Conservation (phyloP, 2,329 filamentous ascomycete genomes). For the Cercospora citrullina region DNA sequence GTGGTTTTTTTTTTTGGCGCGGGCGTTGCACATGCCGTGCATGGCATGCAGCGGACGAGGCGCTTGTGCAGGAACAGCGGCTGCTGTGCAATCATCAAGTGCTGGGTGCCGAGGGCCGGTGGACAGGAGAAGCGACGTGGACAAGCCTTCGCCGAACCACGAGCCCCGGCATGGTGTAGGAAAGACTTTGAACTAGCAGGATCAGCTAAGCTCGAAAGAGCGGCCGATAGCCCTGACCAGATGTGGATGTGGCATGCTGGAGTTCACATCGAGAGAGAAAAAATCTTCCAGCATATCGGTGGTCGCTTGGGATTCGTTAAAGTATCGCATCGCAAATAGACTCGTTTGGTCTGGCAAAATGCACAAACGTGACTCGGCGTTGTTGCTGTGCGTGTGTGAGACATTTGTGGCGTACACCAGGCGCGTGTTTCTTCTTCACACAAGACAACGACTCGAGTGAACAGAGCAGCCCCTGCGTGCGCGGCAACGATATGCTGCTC, state of each 20-base stretch:
- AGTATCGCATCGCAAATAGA: conserved; percentile 3
- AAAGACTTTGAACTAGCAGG: conserved; percentile 5
- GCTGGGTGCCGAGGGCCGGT: conserved; percentile 1
- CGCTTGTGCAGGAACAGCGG: conserved; percentile 2
- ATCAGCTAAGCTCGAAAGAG: background rate
- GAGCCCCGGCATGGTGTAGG: conserved; percentile 1
- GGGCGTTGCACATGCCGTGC: background rate
- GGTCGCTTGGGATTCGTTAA: background rate
- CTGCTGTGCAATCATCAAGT: background rate
- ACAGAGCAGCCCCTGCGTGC: background rate
- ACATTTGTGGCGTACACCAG: background rate
- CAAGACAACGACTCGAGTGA: background rate
- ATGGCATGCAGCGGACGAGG: background rate
- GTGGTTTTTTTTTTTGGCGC: background rate
- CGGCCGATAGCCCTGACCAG: background rate
- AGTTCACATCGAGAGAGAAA: background rate
- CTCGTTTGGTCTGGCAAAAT: conserved; percentile 1
- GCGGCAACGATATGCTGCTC: background rate
- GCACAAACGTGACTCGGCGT: conserved; percentile 8
- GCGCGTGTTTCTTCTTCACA: conserved; percentile 3
- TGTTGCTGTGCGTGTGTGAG: background rate
- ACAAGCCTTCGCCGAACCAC: background rate
- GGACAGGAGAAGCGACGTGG: background rate
- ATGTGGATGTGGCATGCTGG: conserved; percentile 4
- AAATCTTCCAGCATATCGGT: background rate